A percentile compares a stretch with the other conserved stretches of the same genome.
These are phyloP conservation scores for Theileria sp. DNA, from an alignment of 169 alveolate genomes.

Conservation along the genomic window DNA sequence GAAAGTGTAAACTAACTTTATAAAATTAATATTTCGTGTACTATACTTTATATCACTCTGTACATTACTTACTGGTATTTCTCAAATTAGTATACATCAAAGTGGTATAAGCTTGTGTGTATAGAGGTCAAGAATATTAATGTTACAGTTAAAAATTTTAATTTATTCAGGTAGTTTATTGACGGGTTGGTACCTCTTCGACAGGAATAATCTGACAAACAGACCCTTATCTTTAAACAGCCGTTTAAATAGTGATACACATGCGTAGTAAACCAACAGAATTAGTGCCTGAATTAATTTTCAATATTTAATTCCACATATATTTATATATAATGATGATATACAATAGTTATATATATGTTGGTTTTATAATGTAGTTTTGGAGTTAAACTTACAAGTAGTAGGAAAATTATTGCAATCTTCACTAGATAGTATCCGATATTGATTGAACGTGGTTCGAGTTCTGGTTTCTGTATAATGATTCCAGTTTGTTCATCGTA, in stretches of 20 bases:
- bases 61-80: no score
- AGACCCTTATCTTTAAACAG: neutral
- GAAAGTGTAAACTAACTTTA: neutral
- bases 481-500: constrained; percentile 61
- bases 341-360: neutral
- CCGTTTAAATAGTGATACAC: neutral
- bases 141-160: constrained; percentile 14
- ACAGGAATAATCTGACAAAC: neutral
- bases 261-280: neutral
- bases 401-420: constrained; percentile 10
- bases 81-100: no score
- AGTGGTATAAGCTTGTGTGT: neutral
- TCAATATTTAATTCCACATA: neutral
- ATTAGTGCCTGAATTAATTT: neutral
- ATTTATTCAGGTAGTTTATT: constrained; percentile 9
- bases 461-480: constrained; percentile 43
- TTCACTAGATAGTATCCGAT: constrained; percentile 15
- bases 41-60: no score
- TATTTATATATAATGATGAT: neutral
- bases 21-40: no score
- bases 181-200: constrained; percentile 8
- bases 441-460: constrained; percentile 13
- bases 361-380: neutral
- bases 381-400: constrained; percentile 15
- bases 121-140: neutral